Base-by-base conservation (phyloP, 331 rosid species). In the Dryas integrifolia region DNA sequence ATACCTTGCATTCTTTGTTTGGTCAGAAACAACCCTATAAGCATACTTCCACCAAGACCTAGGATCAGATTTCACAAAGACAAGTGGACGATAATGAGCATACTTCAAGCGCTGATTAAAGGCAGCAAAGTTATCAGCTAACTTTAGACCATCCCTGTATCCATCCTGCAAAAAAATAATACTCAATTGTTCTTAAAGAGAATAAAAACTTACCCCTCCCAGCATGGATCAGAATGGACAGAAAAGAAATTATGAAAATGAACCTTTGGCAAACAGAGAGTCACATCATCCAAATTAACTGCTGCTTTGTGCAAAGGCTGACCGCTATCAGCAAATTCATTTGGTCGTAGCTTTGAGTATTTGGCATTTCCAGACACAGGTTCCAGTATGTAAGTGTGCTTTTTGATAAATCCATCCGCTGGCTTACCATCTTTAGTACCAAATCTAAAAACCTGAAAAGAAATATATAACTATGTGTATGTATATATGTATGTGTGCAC, bases 31-130 rank as follows among this genome's bases (percentile, higher is more conserved):
- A 82, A 85, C 96, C 77, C 76, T 91, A 76, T 76, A 91, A 71
- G 96, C 96, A 84, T 88, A 94, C 78, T 83, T 89, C 98, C 97
- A 94, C 98, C 98, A 94, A 71, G 86, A 82, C 79, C 83, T 84
- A 65, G 96, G 88, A 79, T 91, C 87, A 72, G 84, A 73, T 81
- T 91, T 91, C 65, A 91, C 93, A 0, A 89, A 58, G 48, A 91
- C 89, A 60, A 35, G 86, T 18, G 97, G 98, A 58, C 93, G 98
- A 83, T 76, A 87, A 81, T 94, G 98, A 69, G 97, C 98, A 82
- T 89, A 91, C 80, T 89, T 91, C 59, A 94, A 84, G 72, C 97
- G 96, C 80, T 89, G 92, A 62, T 91, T 91, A 81, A 94, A 94
- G 52, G 98, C 88, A 69, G 96, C 90, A 84, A 94, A 89, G 82